These are phyloP conservation scores for Salvia splendens DNA, from an alignment of 257 asterid genomes.

Conservation along the genomic window DNA sequence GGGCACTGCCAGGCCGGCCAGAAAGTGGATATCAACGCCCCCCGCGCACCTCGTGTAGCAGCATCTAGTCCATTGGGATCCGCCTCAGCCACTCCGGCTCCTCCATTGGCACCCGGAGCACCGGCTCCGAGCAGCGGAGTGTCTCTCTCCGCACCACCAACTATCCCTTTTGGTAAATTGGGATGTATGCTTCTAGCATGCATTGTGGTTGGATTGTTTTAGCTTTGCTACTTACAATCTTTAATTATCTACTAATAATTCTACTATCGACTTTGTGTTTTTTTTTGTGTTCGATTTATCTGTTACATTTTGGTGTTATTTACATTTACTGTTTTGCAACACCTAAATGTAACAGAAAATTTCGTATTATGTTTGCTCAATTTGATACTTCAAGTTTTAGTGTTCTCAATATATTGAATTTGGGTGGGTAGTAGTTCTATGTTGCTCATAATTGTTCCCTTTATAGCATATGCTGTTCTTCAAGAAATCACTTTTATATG, in stretches of 20 bases:
- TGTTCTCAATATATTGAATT: no score
- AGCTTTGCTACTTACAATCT: background rate
- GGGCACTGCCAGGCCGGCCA: slow-evolving; percentile 90
- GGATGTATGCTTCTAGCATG: slow-evolving; percentile 30
- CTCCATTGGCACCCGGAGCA: slow-evolving; percentile 42
- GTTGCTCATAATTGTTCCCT: no score
- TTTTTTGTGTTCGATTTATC: background rate
- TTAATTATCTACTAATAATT: background rate
- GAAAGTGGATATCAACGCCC: slow-evolving; percentile 73
- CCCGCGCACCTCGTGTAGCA: slow-evolving; percentile 35
- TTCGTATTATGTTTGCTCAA: background rate
- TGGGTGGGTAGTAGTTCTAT: no score
- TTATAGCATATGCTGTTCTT: no score
- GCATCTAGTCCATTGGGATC: slow-evolving; percentile 45
- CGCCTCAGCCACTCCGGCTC: slow-evolving; percentile 33
- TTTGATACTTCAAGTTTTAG: no score
- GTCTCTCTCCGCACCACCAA: slow-evolving; percentile 8
- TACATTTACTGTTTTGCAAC: background rate
- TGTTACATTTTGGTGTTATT: background rate
- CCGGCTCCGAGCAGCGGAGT: slow-evolving; percentile 53
- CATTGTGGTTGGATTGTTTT: slow-evolving; percentile 21
- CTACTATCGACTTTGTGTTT: background rate
- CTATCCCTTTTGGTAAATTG: slow-evolving; percentile 20
- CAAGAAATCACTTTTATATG: no score
- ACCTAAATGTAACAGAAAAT: slow-evolving; percentile 3